These are phyloP conservation scores for Hibiscus tridactylites DNA, from an alignment of 345 rosid genomes.

Conservation along the genomic window DNA sequence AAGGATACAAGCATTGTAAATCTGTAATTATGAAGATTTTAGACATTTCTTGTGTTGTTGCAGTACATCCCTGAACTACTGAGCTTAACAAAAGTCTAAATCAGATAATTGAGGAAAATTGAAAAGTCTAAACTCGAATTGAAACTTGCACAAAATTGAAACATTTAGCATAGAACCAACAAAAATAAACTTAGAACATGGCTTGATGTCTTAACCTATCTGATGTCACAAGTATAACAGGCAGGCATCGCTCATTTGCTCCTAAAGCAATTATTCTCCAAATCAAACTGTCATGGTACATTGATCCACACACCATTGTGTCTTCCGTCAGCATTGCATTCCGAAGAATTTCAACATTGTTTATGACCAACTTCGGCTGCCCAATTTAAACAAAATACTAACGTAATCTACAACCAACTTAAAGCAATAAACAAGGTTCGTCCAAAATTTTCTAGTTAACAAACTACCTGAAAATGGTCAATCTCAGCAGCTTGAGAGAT, in stretches of 20 bases:
- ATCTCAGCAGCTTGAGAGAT: slow-evolving; percentile 86
- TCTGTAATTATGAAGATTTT: not conserved
- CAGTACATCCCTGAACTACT: not conserved
- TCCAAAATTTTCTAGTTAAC: not conserved
- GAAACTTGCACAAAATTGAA: not conserved
- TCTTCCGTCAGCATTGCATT: slow-evolving; percentile 36
- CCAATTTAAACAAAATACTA: slow-evolving; percentile 17
- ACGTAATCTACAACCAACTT: not conserved
- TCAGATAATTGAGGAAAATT: not conserved
- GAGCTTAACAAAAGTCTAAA: not conserved
- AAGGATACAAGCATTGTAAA: not conserved
- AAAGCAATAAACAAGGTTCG: not conserved
- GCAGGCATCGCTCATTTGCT: slow-evolving; percentile 74
- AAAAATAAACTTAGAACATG: slow-evolving; percentile 5
- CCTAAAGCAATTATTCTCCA: slow-evolving; percentile 87
- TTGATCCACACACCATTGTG: not conserved
- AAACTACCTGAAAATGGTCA: slow-evolving; percentile 72
- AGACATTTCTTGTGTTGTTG: not conserved
- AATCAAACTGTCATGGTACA: slow-evolving; percentile 80
- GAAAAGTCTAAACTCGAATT: not conserved
- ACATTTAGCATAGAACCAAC: not conserved
- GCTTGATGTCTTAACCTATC: slow-evolving; percentile 53
- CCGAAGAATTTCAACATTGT: slow-evolving; percentile 80
- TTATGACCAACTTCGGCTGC: slow-evolving; percentile 97
- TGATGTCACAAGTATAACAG: slow-evolving; percentile 72